phyloP scores from a whole-genome alignment of 1,284 basidiomycete species.

The Melampsora americana region DNA sequence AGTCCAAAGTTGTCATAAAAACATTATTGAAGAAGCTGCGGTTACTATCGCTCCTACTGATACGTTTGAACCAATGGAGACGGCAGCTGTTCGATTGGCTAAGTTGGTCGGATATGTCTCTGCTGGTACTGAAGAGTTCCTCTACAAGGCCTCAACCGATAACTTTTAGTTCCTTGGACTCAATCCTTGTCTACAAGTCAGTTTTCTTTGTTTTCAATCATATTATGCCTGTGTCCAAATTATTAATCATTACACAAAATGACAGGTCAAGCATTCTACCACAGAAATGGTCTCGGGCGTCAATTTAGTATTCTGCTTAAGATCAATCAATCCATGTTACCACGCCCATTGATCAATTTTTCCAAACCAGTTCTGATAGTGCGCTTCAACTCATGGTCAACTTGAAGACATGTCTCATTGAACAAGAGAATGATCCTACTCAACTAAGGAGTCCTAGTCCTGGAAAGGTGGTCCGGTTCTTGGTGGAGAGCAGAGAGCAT shows the following conservation, averaged over 20 bases:
- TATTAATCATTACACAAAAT: not conserved
- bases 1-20: slow-evolving; percentile 98
- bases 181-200: slow-evolving; percentile 98
- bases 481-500: slow-evolving; percentile 96
- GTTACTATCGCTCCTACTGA: slow-evolving; percentile 91
- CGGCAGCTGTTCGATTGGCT: slow-evolving; percentile 91
- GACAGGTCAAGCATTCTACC: slow-evolving; percentile 63
- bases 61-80: slow-evolving; percentile 95
- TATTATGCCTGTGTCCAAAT: not conserved
- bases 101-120: slow-evolving; percentile 99
- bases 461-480: slow-evolving; percentile 90
- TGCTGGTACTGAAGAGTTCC: slow-evolving; percentile 82
- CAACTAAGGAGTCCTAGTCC: slow-evolving; percentile 93
- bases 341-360: no score
- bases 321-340: not conserved
- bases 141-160: slow-evolving; percentile 91
- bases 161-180: slow-evolving; percentile 97
- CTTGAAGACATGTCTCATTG: slow-evolving; percentile 94
- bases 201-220: slow-evolving; percentile 61
- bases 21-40: slow-evolving; percentile 99
- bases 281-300: slow-evolving; percentile 99
- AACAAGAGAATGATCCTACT: slow-evolving; percentile 99
- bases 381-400: slow-evolving; percentile 46
- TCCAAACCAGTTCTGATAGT: not conserved
- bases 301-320: slow-evolving; percentile 59